Conservation (phyloP, 1,284 basidiomycete genomes). For the Tranzscheliella williamsii region DNA sequence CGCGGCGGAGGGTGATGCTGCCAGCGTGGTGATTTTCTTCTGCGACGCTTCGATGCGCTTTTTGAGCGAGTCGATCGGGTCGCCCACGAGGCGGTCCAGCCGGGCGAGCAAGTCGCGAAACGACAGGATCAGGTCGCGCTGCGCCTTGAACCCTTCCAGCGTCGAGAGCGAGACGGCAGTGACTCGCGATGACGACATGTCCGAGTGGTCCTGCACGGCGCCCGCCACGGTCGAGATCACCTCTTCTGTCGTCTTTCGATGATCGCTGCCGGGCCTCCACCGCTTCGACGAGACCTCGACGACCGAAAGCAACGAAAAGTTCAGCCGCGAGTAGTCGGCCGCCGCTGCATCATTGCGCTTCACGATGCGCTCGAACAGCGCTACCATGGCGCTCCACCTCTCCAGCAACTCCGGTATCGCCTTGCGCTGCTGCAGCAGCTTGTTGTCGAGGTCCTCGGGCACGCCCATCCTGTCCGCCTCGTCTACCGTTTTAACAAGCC, state of each 20-base stretch:
- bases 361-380: constrained; percentile 33
- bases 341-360: constrained; percentile 37
- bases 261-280: constrained; percentile 36
- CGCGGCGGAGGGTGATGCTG: constrained; percentile 1
- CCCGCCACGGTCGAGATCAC: constrained; percentile 13
- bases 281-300: constrained; percentile 23
- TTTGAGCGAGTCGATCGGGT: constrained; percentile 35
- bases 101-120: constrained; percentile 34
- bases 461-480: constrained; percentile 38
- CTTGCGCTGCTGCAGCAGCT: constrained; percentile 30
- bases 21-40: constrained; percentile 20
- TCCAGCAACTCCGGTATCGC: constrained; percentile 33
- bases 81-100: constrained; percentile 29
- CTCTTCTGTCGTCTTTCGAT: constrained; percentile 22
- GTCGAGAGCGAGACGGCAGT: constrained; percentile 17
- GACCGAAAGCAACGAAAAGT: constrained; percentile 33
- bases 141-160: constrained; percentile 31
- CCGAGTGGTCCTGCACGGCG: constrained; percentile 27
- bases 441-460: constrained; percentile 33
- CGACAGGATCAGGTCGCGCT: constrained; percentile 38
- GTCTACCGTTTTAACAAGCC: constrained; percentile 25
- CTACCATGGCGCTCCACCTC: constrained; percentile 35
- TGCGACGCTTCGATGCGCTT: constrained; percentile 28
- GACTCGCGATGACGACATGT: constrained; percentile 18
- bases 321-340: constrained; percentile 37